phyloP scores from a whole-genome alignment of 176 grass and related monocot genomes.

The Calamus simplicifolius region DNA sequence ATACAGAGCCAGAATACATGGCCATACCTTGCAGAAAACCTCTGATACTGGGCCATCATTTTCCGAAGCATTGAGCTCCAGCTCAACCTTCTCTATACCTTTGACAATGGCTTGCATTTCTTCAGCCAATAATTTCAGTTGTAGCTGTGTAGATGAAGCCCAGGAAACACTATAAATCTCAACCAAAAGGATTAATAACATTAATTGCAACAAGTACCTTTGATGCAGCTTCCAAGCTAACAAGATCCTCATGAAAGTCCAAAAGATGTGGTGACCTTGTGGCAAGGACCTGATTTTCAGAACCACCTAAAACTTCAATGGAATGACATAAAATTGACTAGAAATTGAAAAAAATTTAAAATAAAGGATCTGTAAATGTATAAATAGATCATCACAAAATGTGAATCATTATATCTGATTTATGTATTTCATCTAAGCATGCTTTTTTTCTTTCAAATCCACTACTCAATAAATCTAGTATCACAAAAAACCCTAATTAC shows the following conservation, averaged over 20 bases:
- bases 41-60: conserved; percentile 91
- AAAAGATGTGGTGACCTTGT: conserved; percentile 65
- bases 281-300: conserved; percentile 57
- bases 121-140: conserved; percentile 94
- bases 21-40: conserved; percentile 63
- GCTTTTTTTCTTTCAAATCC: too few species aligned
- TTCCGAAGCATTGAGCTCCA: conserved; percentile 88
- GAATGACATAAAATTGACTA: too few species aligned
- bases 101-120: conserved; percentile 99
- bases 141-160: conserved; percentile 52
- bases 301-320: too few species aligned
- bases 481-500: too few species aligned
- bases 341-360: too few species aligned
- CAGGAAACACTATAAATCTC: neutral
- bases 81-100: conserved; percentile 80
- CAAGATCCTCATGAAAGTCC: conserved; percentile 81
- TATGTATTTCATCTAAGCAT: too few species aligned
- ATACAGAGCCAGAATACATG: neutral
- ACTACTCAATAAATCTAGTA: too few species aligned
- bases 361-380: too few species aligned
- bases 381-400: too few species aligned
- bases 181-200: conserved; percentile 13
- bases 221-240: conserved; percentile 84
- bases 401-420: too few species aligned
- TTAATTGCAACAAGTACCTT: conserved; percentile 47